Evolutionary conservation across 257 asterid genomes (phyloP).

Genomic region (Jaltomata sinuosa): DNA sequence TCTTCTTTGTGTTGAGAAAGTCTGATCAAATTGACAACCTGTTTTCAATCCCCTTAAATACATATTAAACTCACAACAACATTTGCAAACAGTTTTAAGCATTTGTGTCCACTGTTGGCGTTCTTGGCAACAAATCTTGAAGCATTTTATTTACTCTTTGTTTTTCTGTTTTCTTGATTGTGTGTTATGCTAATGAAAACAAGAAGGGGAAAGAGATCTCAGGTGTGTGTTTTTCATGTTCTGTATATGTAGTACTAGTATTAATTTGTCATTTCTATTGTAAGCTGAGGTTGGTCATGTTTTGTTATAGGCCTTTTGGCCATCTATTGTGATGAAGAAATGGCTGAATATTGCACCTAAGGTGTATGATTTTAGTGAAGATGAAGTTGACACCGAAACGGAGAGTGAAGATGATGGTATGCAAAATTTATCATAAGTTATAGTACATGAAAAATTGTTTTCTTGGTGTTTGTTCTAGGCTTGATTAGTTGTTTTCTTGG

Average conservation of each 20-base stretch:
- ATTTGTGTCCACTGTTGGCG: neutral
- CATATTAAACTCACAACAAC: constrained; percentile 15
- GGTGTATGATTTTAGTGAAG: constrained; percentile 81
- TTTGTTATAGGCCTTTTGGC: constrained; percentile 66
- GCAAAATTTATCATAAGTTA: neutral
- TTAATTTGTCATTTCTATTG: neutral
- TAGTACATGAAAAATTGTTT: neutral
- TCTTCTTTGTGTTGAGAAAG: constrained; percentile 32
- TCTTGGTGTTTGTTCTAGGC: neutral
- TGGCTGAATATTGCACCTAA: constrained; percentile 84
- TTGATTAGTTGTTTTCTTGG: neutral
- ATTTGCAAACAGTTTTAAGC: constrained; percentile 5
- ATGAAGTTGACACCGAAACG: constrained; percentile 67
- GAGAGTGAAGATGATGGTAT: constrained; percentile 95
- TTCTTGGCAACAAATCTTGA: neutral
- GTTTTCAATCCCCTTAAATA: neutral
- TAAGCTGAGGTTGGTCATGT: neutral
- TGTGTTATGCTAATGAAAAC: constrained; percentile 31
- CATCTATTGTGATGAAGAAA: constrained; percentile 85
- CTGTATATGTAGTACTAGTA: neutral
- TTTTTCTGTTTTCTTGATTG: neutral
- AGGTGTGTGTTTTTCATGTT: constrained; percentile 28
- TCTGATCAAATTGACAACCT: constrained; percentile 19
- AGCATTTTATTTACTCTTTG: constrained; percentile 13
- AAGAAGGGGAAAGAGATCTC: constrained; percentile 42